Conservation (phyloP, 352 stramenopile species). For the Thalassiosira delicatula region DNA sequence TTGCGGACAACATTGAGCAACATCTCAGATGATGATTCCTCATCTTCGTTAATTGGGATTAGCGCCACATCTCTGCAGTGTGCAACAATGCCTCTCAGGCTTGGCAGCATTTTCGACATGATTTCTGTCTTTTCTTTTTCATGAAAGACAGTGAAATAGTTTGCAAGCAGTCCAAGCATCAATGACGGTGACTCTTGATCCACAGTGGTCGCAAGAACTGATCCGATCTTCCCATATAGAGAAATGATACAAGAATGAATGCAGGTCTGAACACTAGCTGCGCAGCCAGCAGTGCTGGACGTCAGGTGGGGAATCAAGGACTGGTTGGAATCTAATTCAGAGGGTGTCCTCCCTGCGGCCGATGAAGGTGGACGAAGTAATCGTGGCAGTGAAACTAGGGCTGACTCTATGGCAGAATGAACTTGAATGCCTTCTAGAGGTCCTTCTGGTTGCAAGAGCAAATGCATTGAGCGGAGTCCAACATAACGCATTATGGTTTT, state of each 20-base stretch:
- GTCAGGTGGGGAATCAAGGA: slow-evolving; percentile 14
- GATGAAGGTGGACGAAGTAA: not conserved
- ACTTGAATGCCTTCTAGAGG: slow-evolving; percentile 42
- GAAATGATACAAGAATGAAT: slow-evolving; percentile 27
- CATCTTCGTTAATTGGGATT: slow-evolving; percentile 13
- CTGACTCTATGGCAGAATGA: slow-evolving; percentile 51
- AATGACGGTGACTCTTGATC: slow-evolving; percentile 38
- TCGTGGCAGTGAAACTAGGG: not conserved
- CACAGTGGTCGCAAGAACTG: slow-evolving; percentile 29
- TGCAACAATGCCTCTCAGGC: slow-evolving; percentile 41
- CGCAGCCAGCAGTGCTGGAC: slow-evolving; percentile 48
- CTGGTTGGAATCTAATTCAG: not conserved
- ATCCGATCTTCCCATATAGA: slow-evolving; percentile 52
- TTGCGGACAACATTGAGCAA: slow-evolving; percentile 34
- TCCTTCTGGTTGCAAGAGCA: slow-evolving; percentile 55
- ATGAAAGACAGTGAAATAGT: slow-evolving; percentile 52
- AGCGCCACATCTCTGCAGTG: slow-evolving; percentile 41
- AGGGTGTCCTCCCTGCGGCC: not conserved
- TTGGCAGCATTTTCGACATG: slow-evolving; percentile 45
- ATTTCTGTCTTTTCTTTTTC: slow-evolving; percentile 31
- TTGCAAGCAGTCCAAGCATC: slow-evolving; percentile 48
- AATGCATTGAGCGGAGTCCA: slow-evolving; percentile 54
- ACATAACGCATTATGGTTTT: slow-evolving; percentile 64
- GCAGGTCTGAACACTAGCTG: slow-evolving; percentile 50
- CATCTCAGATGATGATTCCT: slow-evolving; percentile 4